These are phyloP conservation scores for Penicillium sp. DNA, from an alignment of 2,329 filamentous ascomycete genomes.

Conservation along the genomic window DNA sequence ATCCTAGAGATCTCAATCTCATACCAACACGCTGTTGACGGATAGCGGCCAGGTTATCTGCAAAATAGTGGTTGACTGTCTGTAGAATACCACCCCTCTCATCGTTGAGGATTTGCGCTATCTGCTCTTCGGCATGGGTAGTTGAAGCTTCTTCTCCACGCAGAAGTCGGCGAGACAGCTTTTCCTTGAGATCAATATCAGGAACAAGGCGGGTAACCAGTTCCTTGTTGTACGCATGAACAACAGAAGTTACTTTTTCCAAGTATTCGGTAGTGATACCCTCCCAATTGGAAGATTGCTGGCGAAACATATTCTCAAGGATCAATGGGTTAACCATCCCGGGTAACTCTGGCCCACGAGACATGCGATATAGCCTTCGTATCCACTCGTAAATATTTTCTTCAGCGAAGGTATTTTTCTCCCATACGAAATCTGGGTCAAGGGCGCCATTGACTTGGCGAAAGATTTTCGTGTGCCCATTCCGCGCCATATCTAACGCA, in stretches of 20 bases:
- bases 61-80: slow-evolving; percentile 54
- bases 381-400: slow-evolving; percentile 19
- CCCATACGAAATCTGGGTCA: slow-evolving; percentile 10
- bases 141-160: slow-evolving; percentile 40
- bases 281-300: slow-evolving; percentile 19
- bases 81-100: slow-evolving; percentile 44
- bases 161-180: slow-evolving; percentile 14
- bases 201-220: not conserved
- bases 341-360: slow-evolving; percentile 20
- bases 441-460: not conserved
- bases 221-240: not conserved
- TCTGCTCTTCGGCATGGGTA: slow-evolving; percentile 42
- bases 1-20: slow-evolving; percentile 8
- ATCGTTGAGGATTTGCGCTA: slow-evolving; percentile 48
- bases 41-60: slow-evolving; percentile 32
- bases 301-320: slow-evolving; percentile 19
- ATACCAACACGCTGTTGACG: slow-evolving; percentile 16
- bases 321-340: slow-evolving; percentile 19
- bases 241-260: not conserved
- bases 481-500: slow-evolving; percentile 5
- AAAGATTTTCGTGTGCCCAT: slow-evolving; percentile 16
- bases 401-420: not conserved
- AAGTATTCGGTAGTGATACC: slow-evolving; percentile 11
- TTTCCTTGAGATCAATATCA: not conserved
- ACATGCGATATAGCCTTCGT: slow-evolving; percentile 16